Evolutionary conservation across 106 monocot species (phyloP), one percentile per base, ranked within the genome.

Genomic region (Chionographis japonica): DNA sequence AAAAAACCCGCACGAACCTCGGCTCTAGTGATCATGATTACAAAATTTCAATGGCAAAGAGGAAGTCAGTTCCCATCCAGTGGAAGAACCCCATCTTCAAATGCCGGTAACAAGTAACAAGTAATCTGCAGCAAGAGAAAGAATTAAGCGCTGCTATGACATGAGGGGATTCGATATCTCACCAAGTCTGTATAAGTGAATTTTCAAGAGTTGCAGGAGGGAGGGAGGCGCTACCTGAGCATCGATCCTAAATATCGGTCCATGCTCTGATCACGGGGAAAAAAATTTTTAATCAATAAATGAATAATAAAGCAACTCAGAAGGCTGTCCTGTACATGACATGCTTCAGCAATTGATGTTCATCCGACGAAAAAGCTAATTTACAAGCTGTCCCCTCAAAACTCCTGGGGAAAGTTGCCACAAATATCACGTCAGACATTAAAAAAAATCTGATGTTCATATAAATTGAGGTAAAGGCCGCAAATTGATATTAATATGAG

Each of bases 1-100:
- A 84, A 82, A 86, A 83, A 82, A 82, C 60, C 63, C 63, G 82
- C 86, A 86, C 69, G 19, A 82, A 57, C 75, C 82, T 75, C 72
- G 73, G 75, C 49, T 40, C 52, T 50, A 64, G 37, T 72, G 40
- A 62, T 37, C 54, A 63, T 46, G 52, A 52, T 74, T 68, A 75
- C 81, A 85, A 81, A 85, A 81, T 63, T 81, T 27, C 54, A 4
- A 50, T 35, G 40, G 60, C 59, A 62, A 56, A 65, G 67, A 52
- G 53, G 16, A 9, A 7, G 58, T 13, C 52, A 16, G 58, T 46
- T 61, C 66, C 7, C 57, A 35, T 40, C 8, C 27, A 27, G 27
- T 14, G 3, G 16, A 10, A 41, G 70, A 76, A 63, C 35, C 54
- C 55, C 54, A 69, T 56, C 78, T 72, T 56, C 61, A 54, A 41